Percentiles rank a stretch among this genome's conserved stretches.
Evolutionary conservation across 192 early-diverging fungal species (phyloP).

Genomic region (Spizellomyces punctatus): DNA sequence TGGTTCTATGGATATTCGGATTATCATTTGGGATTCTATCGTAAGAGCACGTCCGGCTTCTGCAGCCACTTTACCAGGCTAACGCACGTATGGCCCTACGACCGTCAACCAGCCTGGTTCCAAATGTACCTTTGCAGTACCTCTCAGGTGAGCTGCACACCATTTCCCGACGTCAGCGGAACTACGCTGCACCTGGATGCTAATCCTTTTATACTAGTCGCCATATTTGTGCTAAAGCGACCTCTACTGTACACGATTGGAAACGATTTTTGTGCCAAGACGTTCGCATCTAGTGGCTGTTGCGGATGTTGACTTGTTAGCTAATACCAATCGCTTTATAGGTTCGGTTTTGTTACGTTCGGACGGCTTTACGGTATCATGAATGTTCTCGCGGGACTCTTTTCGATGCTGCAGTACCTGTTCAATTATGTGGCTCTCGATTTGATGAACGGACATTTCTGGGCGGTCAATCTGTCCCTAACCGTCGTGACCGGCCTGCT

Average conservation of each 20-base stretch:
- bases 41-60: neutral
- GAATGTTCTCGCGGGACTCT: constrained; percentile 15
- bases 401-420: constrained; percentile 19
- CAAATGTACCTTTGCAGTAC: constrained; percentile 22
- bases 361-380: constrained; percentile 26
- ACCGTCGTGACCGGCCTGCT: neutral
- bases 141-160: constrained; percentile 4
- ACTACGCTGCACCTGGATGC: neutral
- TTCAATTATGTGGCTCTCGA: constrained; percentile 22
- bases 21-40: constrained; percentile 13
- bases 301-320: neutral
- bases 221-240: constrained; percentile 27
- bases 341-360: constrained; percentile 25
- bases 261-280: constrained; percentile 27
- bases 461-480: constrained; percentile 7
- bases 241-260: constrained; percentile 24
- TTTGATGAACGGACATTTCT: constrained; percentile 18
- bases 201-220: neutral
- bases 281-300: neutral
- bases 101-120: neutral
- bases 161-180: neutral
- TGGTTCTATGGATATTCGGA: constrained; percentile 19
- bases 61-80: too few species aligned
- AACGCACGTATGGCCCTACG: too few species aligned
- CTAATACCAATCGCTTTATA: neutral